These are phyloP conservation scores for Lachnellula suecica DNA, from an alignment of 2,329 filamentous ascomycete genomes.

Conservation along the genomic window DNA sequence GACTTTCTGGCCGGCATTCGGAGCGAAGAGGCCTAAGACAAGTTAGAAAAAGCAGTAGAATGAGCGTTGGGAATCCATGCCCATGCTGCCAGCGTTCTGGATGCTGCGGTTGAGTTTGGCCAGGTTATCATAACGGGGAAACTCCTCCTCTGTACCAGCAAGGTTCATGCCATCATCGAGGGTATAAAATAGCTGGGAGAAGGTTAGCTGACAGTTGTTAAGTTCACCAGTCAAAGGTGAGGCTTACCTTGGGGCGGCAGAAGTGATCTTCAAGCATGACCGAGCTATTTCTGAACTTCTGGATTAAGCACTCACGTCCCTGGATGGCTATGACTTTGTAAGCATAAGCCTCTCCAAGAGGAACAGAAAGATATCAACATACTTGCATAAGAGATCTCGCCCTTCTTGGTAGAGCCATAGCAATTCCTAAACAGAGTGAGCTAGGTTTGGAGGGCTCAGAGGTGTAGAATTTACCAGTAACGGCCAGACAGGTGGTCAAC, in stretches of 20 bases:
- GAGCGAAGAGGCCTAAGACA: conserved; percentile 71
- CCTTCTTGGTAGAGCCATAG: conserved; percentile 80
- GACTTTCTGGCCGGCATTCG: conserved; percentile 71
- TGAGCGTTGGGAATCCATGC: conserved; percentile 46
- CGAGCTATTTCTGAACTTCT: conserved; percentile 95
- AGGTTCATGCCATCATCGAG: conserved; percentile 54
- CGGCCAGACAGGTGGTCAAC: conserved; percentile 69
- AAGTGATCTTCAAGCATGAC: conserved; percentile 85
- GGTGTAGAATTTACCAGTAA: conserved; percentile 53
- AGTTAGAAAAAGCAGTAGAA: conserved; percentile 9
- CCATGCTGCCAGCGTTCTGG: conserved; percentile 82
- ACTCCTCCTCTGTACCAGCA: conserved; percentile 70
- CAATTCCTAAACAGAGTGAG: conserved; percentile 58
- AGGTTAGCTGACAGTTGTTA: conserved; percentile 31
- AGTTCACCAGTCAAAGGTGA: conserved; percentile 32
- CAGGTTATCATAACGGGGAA: conserved; percentile 78
- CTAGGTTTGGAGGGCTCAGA: neutral
- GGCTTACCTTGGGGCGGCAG: conserved; percentile 76
- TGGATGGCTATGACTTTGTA: conserved; percentile 67
- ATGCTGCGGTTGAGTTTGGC: conserved; percentile 86
- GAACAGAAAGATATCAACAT: conserved; percentile 38
- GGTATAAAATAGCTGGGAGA: conserved; percentile 54
- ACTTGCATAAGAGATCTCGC: conserved; percentile 96
- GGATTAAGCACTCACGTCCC: conserved; percentile 84
- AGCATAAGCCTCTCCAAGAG: conserved; percentile 21